A percentile compares a stretch with the other conserved stretches of the same genome.
phyloP scores from a whole-genome alignment of 768 basidiomycete genomes.

The Cyclocybe cylindracea region DNA sequence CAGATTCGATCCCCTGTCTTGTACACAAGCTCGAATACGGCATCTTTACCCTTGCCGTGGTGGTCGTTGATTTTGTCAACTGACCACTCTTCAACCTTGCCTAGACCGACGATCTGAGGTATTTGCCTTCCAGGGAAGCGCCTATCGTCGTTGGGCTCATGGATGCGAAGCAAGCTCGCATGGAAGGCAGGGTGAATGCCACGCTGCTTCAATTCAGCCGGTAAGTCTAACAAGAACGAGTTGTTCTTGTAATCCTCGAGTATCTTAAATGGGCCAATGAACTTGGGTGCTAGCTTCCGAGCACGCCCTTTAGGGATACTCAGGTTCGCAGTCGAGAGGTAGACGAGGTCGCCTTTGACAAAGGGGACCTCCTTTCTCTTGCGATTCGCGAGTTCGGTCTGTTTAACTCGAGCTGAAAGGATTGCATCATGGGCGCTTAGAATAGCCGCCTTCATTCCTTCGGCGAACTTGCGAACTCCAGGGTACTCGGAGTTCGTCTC shows the following conservation, averaged over 20 bases:
- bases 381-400: conserved; percentile 29
- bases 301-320: conserved; percentile 25
- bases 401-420: conserved; percentile 26
- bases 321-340: conserved; percentile 31
- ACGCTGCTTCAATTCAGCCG: conserved; percentile 18
- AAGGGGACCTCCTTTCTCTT: conserved; percentile 19
- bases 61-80: too few relatives aligned
- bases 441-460: too few relatives aligned
- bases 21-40: too few relatives aligned
- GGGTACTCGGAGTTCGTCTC: conserved; percentile 7
- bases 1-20: too few relatives aligned
- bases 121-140: conserved; percentile 31
- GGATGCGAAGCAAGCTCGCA: conserved; percentile 25
- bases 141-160: conserved; percentile 34
- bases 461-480: conserved; percentile 10
- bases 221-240: conserved; percentile 22
- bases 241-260: conserved; percentile 9
- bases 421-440: conserved; percentile 35
- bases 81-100: too few relatives aligned
- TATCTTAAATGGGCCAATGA: conserved; percentile 28
- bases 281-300: conserved; percentile 31
- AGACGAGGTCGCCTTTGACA: conserved; percentile 26
- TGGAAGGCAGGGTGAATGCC: conserved; percentile 34
- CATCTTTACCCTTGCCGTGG: too few relatives aligned
- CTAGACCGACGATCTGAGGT: too few relatives aligned